Evolutionary conservation across 192 early-diverging fungal genomes (phyloP), one percentile per base, ranked within the genome.

Genomic region (Paraglomus brasilianum): DNA sequence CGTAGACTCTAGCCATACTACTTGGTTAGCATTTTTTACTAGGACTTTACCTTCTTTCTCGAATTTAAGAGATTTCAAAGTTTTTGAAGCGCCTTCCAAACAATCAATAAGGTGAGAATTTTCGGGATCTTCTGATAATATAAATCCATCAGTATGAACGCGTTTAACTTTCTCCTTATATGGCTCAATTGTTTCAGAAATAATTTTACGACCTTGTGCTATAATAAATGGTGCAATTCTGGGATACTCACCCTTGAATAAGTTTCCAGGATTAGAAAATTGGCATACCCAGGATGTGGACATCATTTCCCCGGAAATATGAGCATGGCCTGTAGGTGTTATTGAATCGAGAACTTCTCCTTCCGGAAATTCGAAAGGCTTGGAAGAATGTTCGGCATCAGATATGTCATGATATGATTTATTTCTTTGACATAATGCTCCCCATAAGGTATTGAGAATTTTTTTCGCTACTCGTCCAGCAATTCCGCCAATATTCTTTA

Each of bases 401-500:
- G n/a, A n/a, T n/a, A n/a, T n/a, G n/a, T n/a, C n/a, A 53, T 53
- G 22, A 53, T 53, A 19, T 59, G 14, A 17, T 53, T 22, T 22
- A 53, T 53, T 53, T 53, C 52, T 53, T 53, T 53, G 52, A 53
- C 52, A 53, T 53, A 53, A 17, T 14, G n/a, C 52, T 19, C 52
- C 52, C 52, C 52, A 53, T 53, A 53, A 53, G 14, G 52, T 19
- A 53, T 19, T 22, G 14, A 53, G 22, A 19, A 53, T 19, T 53
- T 14, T 22, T 53, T 53, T 53, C 14, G n/a, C 22, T 53, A 53
- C 52, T 53, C 22, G 14, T 53, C 52, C 52, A 53, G 52, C 52
- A 5, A 22, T 53, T 53, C 52, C 52, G 19, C 52, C 52, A 19
- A 19, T 22, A 19, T 53, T 53, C n/a, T 53, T 53, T 19, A 53